Conservation (phyloP, 345 rosid species). For the Eucalyptus shirleyi region DNA sequence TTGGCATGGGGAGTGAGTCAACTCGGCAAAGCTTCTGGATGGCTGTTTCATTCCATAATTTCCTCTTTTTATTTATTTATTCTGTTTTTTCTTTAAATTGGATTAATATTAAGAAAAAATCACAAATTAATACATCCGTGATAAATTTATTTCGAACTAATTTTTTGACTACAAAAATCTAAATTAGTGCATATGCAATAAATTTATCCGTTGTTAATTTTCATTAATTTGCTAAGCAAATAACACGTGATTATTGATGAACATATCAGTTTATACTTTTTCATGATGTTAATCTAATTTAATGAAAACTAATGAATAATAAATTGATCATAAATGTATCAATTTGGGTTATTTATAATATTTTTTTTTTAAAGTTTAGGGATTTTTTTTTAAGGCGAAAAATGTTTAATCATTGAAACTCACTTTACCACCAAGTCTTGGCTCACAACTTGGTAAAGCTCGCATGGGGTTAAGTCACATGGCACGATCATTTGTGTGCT, state of each 20-base stretch:
- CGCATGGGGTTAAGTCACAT: background rate
- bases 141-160: too few relatives aligned
- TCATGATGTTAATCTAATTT: fast-evolving
- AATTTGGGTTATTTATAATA: fast-evolving
- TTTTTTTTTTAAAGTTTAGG: background rate
- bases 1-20: background rate
- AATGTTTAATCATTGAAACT: too few relatives aligned
- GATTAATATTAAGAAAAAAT: fast-evolving
- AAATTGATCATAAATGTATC: fast-evolving
- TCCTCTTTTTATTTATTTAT: fast-evolving
- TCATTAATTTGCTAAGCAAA: fast-evolving
- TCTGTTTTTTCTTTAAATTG: too few relatives aligned
- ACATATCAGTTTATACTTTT: fast-evolving
- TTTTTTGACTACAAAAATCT: too few relatives aligned
- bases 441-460: background rate
- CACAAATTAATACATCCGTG: too few relatives aligned
- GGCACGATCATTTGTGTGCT: background rate
- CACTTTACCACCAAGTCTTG: background rate
- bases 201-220: fast-evolving
- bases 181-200: too few relatives aligned
- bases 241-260: too few relatives aligned
- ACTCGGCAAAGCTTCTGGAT: background rate
- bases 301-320: fast-evolving
- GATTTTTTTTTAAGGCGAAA: too few relatives aligned
- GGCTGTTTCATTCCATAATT: background rate